Percentiles rank a stretch among this genome's conserved stretches.
These are phyloP conservation scores for Eimeria maxima DNA, from an alignment of 169 alveolate genomes.

Conservation along the genomic window DNA sequence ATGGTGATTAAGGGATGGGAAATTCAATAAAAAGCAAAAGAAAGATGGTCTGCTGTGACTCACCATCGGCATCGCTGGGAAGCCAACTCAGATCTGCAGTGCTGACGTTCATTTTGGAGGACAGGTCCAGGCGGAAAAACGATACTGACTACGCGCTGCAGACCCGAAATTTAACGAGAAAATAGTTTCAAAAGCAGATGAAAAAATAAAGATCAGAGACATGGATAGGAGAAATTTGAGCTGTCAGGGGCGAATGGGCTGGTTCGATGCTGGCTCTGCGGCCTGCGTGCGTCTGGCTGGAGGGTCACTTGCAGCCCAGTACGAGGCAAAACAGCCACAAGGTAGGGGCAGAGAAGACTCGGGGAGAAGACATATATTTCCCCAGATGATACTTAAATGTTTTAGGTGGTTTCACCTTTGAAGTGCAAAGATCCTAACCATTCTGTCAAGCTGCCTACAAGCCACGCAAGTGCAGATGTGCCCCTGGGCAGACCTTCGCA, in stretches of 20 bases:
- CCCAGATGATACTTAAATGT: neutral
- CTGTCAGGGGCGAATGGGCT: neutral
- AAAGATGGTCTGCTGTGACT: neutral
- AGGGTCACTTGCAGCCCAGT: constrained; percentile 43
- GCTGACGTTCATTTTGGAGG: constrained; percentile 54
- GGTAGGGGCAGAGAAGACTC: neutral
- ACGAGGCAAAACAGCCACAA: neutral
- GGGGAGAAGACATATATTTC: neutral
- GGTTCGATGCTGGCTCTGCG: constrained; percentile 48
- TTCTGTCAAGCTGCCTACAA: neutral
- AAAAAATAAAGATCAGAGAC: neutral
- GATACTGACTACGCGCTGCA: neutral
- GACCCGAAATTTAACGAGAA: neutral
- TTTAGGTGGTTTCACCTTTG: neutral
- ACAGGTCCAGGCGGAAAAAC: neutral
- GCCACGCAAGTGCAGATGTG: constrained; percentile 17
- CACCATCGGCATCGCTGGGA: constrained; percentile 83
- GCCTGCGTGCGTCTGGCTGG: constrained; percentile 45
- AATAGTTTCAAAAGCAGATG: neutral
- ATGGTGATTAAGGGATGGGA: neutral
- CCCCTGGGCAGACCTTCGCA: neutral
- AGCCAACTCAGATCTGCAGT: constrained; percentile 82
- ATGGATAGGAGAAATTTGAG: neutral
- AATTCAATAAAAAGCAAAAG: neutral
- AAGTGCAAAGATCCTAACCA: neutral